A percentile compares a stretch with the other conserved stretches of the same genome.
Conservation (phyloP, 1,139 yeast species). For the Saccharomyces hybrid region DNA sequence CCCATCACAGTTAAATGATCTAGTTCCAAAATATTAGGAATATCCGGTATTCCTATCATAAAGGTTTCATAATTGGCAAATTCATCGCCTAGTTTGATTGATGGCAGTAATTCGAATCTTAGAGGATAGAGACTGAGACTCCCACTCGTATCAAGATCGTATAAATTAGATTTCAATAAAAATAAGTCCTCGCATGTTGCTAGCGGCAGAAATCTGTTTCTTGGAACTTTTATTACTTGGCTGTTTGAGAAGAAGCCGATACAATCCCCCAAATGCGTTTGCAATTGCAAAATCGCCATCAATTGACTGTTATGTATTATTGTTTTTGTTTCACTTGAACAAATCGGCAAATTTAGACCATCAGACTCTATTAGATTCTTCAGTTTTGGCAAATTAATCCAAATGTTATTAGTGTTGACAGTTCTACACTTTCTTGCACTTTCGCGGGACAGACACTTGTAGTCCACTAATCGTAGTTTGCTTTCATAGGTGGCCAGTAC, state of each 20-base stretch:
- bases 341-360: conserved; percentile 80
- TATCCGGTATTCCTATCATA: conserved; percentile 81
- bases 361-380: conserved; percentile 84
- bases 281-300: conserved; percentile 83
- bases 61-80: conserved; percentile 93
- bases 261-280: conserved; percentile 99
- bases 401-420: conserved; percentile 95
- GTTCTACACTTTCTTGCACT: conserved; percentile 95
- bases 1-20: conserved; percentile 95
- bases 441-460: conserved; percentile 37
- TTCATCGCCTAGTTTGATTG: conserved; percentile 92
- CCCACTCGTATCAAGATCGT: conserved; percentile 77
- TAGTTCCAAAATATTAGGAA: conserved; percentile 87
- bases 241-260: conserved; percentile 91
- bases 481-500: conserved; percentile 95
- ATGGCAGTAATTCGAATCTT: conserved; percentile 89
- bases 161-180: conserved; percentile 92
- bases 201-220: conserved; percentile 91
- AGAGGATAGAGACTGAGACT: conserved; percentile 75
- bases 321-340: conserved; percentile 77
- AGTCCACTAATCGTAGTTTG: conserved; percentile 66
- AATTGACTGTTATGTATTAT: conserved; percentile 65
- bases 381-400: conserved; percentile 93
- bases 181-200: conserved; percentile 89
- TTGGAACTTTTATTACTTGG: conserved; percentile 68